Percentiles rank a stretch among this genome's conserved stretches.
Evolutionary conservation across 2,329 filamentous ascomycete genomes (phyloP).

Genomic region (Colletotrichum sp.): DNA sequence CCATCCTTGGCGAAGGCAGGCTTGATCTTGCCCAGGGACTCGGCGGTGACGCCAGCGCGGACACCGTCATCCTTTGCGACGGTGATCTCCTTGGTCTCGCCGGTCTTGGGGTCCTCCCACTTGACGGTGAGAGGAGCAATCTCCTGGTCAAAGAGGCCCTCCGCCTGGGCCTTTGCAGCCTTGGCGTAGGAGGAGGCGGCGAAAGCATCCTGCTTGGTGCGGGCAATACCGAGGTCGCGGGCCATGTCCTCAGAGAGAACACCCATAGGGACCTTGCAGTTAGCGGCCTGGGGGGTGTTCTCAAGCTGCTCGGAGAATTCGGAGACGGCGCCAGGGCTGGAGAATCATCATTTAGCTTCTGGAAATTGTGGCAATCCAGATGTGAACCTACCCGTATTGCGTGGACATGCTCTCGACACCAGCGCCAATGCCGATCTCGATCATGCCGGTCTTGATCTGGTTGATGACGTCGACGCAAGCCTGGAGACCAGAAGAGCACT

Average conservation of each 20-base stretch:
- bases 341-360: not conserved
- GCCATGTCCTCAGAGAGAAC: constrained; percentile 94
- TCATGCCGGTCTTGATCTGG: constrained; percentile 89
- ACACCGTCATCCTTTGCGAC: constrained; percentile 89
- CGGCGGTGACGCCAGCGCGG: constrained; percentile 81
- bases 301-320: constrained; percentile 94
- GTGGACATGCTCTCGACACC: constrained; percentile 96
- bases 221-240: constrained; percentile 76
- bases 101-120: constrained; percentile 89
- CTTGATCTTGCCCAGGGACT: constrained; percentile 89
- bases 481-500: constrained; percentile 93
- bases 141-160: constrained; percentile 91
- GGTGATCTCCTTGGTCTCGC: constrained; percentile 81
- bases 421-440: constrained; percentile 91
- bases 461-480: constrained; percentile 94
- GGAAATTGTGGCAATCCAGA: not conserved
- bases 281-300: constrained; percentile 78
- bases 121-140: constrained; percentile 87
- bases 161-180: constrained; percentile 82
- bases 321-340: constrained; percentile 78
- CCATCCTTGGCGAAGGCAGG: constrained; percentile 92
- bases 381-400: constrained; percentile 77
- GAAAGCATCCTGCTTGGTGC: constrained; percentile 85
- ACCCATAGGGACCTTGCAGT: constrained; percentile 99
- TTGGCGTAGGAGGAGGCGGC: constrained; percentile 93